Evolutionary conservation across 2,329 filamentous ascomycete species (phyloP).

Genomic region (Colletotrichum aenigma): DNA sequence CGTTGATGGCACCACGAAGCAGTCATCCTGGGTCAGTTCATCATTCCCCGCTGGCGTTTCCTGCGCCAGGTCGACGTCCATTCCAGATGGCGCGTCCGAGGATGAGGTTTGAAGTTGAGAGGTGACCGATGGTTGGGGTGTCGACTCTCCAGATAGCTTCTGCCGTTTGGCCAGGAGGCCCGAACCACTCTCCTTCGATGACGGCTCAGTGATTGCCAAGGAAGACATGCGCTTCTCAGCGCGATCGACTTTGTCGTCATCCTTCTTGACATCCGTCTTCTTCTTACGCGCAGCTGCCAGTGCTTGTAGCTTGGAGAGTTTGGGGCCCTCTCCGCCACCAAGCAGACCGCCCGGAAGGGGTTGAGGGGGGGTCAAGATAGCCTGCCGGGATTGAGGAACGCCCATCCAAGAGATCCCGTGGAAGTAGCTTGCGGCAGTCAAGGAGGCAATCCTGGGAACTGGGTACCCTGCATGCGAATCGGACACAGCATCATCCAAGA

Average conservation of each 20-base stretch:
- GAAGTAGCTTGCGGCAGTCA: slow-evolving; percentile 66
- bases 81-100: not conserved
- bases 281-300: slow-evolving; percentile 86
- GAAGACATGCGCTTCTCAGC: slow-evolving; percentile 33
- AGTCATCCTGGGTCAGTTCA: not conserved
- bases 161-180: slow-evolving; percentile 24
- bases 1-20: slow-evolving; percentile 21
- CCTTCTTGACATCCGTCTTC: slow-evolving; percentile 67
- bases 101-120: not conserved
- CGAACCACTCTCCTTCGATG: slow-evolving; percentile 21
- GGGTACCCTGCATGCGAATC: slow-evolving; percentile 11
- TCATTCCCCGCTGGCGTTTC: not conserved
- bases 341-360: slow-evolving; percentile 69
- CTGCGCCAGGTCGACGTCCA: slow-evolving; percentile 3
- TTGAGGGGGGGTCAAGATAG: slow-evolving; percentile 64
- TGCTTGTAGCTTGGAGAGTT: slow-evolving; percentile 89
- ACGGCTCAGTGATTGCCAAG: slow-evolving; percentile 22
- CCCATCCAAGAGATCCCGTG: slow-evolving; percentile 85
- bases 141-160: slow-evolving; percentile 24
- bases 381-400: slow-evolving; percentile 68
- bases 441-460: slow-evolving; percentile 21
- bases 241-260: slow-evolving; percentile 28
- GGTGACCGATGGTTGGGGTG: not conserved
- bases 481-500: not conserved
- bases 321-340: slow-evolving; percentile 73